Percentiles rank a stretch among this genome's conserved stretches.
Conservation (phyloP, 108 stramenopile genomes). For the Nitzschia palea region DNA sequence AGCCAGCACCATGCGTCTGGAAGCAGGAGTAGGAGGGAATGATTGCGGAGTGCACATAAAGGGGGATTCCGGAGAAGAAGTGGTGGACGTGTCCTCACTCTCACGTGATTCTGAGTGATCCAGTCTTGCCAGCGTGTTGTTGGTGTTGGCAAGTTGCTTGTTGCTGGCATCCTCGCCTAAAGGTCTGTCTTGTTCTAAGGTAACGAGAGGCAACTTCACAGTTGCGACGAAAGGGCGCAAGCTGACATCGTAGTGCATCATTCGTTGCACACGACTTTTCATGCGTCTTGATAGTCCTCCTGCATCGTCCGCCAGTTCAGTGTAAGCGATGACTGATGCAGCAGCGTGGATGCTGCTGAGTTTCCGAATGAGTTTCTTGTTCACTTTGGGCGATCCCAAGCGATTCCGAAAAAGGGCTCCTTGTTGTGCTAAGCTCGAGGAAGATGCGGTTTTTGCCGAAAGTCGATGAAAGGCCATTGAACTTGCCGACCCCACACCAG, state of each 20-base stretch:
- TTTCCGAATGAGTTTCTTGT: slow-evolving; percentile 47
- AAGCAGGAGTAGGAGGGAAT: slow-evolving; percentile 93
- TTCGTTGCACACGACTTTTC: slow-evolving; percentile 73
- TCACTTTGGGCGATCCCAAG: slow-evolving; percentile 8
- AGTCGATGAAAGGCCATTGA: slow-evolving; percentile 55
- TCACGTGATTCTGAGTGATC: slow-evolving; percentile 16
- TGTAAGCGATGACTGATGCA: slow-evolving; percentile 67
- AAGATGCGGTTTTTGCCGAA: slow-evolving; percentile 33
- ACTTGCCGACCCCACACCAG: slow-evolving; percentile 81
- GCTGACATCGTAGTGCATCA: slow-evolving; percentile 89
- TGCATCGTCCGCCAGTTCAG: slow-evolving; percentile 63
- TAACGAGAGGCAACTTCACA: slow-evolving; percentile 45
- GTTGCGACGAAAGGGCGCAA: slow-evolving; percentile 87
- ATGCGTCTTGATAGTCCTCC: slow-evolving; percentile 58
- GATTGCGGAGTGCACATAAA: slow-evolving; percentile 97
- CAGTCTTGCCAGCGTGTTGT: neutral
- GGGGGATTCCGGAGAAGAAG: slow-evolving; percentile 54
- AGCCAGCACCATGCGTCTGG: slow-evolving; percentile 85
- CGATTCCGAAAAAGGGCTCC: slow-evolving; percentile 4
- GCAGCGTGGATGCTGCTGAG: slow-evolving; percentile 70
- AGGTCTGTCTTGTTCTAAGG: neutral
- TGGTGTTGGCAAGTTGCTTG: neutral
- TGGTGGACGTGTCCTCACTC: slow-evolving; percentile 43
- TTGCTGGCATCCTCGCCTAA: neutral
- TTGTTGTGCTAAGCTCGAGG: slow-evolving; percentile 21